Percentiles rank a stretch among this genome's conserved stretches.
These are phyloP conservation scores for Asparagopsis taxiformis DNA, from an alignment of 31 red algal genomes.

Conservation along the genomic window DNA sequence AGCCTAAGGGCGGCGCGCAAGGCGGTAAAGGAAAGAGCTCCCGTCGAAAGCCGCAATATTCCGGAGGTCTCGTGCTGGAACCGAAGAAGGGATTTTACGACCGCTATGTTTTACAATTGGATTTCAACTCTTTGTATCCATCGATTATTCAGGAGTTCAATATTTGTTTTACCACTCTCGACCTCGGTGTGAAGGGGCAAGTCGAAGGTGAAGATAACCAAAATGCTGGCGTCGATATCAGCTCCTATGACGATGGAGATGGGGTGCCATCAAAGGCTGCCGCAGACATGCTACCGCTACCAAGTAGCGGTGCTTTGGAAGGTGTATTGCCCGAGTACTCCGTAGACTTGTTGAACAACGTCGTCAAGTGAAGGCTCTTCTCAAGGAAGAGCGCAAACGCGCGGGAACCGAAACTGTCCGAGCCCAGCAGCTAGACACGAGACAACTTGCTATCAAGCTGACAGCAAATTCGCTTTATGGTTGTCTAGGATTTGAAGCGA, in stretches of 20 bases:
- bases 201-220: neutral
- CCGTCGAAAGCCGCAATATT: slow-evolving; percentile 82
- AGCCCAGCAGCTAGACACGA: slow-evolving; percentile 60
- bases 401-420: slow-evolving; percentile 36
- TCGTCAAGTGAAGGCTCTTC: slow-evolving; percentile 67
- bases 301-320: slow-evolving; percentile 13
- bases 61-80: slow-evolving; percentile 89
- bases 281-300: slow-evolving; percentile 14
- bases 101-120: slow-evolving; percentile 80
- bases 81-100: slow-evolving; percentile 91
- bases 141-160: slow-evolving; percentile 99
- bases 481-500: slow-evolving; percentile 85
- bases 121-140: slow-evolving; percentile 96
- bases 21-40: slow-evolving; percentile 31
- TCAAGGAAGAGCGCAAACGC: slow-evolving; percentile 56
- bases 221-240: neutral
- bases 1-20: slow-evolving; percentile 5
- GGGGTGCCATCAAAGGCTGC: slow-evolving; percentile 3
- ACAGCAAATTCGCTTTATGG: slow-evolving; percentile 97
- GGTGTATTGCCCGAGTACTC: slow-evolving; percentile 86
- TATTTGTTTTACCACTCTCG: slow-evolving; percentile 90
- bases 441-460: slow-evolving; percentile 91
- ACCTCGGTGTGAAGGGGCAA: slow-evolving; percentile 11
- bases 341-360: slow-evolving; percentile 74
- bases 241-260: neutral